Evolutionary conservation across 306 rosid species (phyloP).

Genomic region (Canavalia gladiata): DNA sequence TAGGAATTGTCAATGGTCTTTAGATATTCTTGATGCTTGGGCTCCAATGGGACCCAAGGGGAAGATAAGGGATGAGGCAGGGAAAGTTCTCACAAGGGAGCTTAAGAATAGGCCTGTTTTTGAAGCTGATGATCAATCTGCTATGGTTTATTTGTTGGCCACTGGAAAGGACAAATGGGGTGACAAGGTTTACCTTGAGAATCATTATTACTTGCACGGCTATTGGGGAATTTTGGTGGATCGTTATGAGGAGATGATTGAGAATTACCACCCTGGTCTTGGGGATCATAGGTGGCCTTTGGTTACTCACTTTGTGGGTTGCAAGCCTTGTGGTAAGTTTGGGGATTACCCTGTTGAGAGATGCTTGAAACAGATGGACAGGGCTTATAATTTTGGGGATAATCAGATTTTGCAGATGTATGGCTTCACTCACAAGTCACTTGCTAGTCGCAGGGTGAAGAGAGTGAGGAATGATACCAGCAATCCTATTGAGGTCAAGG

Average conservation of each 20-base stretch:
- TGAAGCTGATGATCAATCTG: constrained; percentile 91
- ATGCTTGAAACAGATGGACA: constrained; percentile 86
- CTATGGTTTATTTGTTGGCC: constrained; percentile 76
- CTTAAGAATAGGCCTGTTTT: constrained; percentile 78
- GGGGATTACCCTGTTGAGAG: constrained; percentile 85
- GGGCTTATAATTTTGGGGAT: constrained; percentile 86
- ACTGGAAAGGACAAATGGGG: constrained; percentile 72
- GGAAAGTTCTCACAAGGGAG: constrained; percentile 78
- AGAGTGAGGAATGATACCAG: constrained; percentile 72
- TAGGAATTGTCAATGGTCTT: constrained; percentile 86
- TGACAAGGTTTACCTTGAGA: constrained; percentile 75
- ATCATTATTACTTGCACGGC: constrained; percentile 73
- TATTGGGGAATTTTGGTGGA: constrained; percentile 90
- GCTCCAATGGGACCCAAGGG: constrained; percentile 98
- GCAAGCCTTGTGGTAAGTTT: constrained; percentile 88
- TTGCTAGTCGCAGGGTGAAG: constrained; percentile 70
- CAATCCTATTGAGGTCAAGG: constrained; percentile 68
- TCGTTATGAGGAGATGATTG: constrained; percentile 81
- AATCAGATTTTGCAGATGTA: constrained; percentile 85
- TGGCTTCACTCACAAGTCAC: constrained; percentile 71
- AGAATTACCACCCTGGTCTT: constrained; percentile 76
- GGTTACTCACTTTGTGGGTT: constrained; percentile 91
- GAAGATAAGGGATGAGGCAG: constrained; percentile 88
- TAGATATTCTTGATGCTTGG: constrained; percentile 91
- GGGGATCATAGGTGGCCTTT: constrained; percentile 92